These are phyloP conservation scores for Aureobasidium namibiae DNA, from an alignment of 2,329 filamentous ascomycete genomes.

Conservation along the genomic window DNA sequence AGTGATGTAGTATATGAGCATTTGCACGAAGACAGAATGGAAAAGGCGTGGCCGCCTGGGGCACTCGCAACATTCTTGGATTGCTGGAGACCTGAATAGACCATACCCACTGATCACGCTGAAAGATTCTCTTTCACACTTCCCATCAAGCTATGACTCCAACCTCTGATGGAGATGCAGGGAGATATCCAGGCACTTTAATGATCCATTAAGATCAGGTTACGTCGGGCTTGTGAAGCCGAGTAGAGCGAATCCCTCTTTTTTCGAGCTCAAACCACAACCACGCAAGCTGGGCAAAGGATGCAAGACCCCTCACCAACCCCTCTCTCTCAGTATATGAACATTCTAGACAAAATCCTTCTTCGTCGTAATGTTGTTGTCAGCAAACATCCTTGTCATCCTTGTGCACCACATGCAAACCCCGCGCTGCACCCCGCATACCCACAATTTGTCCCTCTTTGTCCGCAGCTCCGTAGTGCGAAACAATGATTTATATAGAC, in stretches of 20 bases:
- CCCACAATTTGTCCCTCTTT: conserved; percentile 10
- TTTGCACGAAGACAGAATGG: neutral
- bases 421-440: conserved; percentile 9
- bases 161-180: too few species aligned
- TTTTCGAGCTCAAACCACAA: neutral
- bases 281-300: neutral
- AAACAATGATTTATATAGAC: neutral
- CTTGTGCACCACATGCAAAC: neutral
- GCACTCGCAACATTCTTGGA: neutral
- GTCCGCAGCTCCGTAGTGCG: conserved; percentile 7
- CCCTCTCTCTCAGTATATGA: conserved; percentile 5
- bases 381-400: neutral
- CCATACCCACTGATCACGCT: neutral
- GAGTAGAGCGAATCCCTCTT: neutral
- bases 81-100: neutral
- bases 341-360: neutral
- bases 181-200: neutral
- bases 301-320: conserved; percentile 11
- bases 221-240: neutral
- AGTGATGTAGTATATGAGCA: neutral
- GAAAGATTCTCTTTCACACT: too few species aligned
- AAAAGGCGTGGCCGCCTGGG: neutral
- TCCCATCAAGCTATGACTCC: too few species aligned
- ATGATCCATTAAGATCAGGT: neutral
- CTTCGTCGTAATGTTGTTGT: neutral